These are phyloP conservation scores for Pachyrhizus erosus DNA, from an alignment of 306 rosid species.

Conservation along the genomic window DNA sequence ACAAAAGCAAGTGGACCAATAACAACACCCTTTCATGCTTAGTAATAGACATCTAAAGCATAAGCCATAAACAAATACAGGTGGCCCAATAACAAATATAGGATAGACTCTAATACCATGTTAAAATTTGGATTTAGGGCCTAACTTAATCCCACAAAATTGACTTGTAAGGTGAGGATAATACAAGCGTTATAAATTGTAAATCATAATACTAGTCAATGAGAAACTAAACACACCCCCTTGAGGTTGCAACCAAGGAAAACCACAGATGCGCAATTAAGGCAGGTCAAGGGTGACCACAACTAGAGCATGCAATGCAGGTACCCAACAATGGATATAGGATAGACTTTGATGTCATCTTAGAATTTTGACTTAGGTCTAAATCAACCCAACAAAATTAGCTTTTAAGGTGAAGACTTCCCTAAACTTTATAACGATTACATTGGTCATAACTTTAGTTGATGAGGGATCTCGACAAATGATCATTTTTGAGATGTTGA, in stretches of 20 bases:
- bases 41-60: not conserved
- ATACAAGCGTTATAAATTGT: not conserved
- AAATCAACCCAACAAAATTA: not conserved
- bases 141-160: not conserved
- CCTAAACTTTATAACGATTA: not conserved
- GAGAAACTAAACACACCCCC: not conserved
- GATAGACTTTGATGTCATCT: not conserved
- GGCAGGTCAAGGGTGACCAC: not conserved
- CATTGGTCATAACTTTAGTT: not conserved
- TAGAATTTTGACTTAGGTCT: not conserved
- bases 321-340: not conserved
- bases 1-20: not conserved
- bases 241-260: not conserved
- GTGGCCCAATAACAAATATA: not conserved
- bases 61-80: not conserved
- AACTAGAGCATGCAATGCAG: not conserved
- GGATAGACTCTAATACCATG: not conserved
- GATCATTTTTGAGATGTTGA: constrained; percentile 22
- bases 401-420: not conserved
- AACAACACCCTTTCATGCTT: not conserved
- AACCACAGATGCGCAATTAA: not conserved
- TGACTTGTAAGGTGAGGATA: not conserved
- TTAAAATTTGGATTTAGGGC: not conserved
- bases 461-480: not conserved
- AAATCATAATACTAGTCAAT: not conserved